Percentiles rank a stretch among this genome's conserved stretches.
Conservation (phyloP, 805 yeast species). For the Lipomyces chichibuensis region DNA sequence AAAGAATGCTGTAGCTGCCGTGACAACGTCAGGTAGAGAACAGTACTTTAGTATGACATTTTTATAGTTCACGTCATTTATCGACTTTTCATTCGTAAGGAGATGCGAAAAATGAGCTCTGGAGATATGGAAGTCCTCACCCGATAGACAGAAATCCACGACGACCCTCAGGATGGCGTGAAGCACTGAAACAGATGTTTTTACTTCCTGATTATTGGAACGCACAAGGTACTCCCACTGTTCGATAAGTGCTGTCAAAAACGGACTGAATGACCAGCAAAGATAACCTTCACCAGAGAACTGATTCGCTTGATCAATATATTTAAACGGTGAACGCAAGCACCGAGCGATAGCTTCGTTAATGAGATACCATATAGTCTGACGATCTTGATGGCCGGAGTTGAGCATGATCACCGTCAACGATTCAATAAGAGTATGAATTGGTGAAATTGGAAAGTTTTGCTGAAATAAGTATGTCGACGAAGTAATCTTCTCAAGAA, state of each 20-base stretch:
- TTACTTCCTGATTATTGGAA: slow-evolving; percentile 35
- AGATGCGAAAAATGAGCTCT: not conserved
- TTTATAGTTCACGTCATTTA: not conserved
- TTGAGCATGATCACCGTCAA: slow-evolving; percentile 42
- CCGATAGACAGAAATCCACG: slow-evolving; percentile 50
- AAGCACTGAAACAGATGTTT: slow-evolving; percentile 56
- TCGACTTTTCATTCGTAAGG: not conserved
- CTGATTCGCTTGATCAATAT: slow-evolving; percentile 57
- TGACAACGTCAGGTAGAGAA: not conserved
- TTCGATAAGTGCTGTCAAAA: slow-evolving; percentile 62
- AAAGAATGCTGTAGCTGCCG: not conserved
- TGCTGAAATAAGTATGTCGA: slow-evolving; percentile 60
- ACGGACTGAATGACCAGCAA: slow-evolving; percentile 54
- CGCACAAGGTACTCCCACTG: slow-evolving; percentile 63
- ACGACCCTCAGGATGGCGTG: slow-evolving; percentile 41
- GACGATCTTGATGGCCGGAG: slow-evolving; percentile 29
- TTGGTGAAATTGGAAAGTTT: slow-evolving; percentile 57
- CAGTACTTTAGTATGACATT: not conserved
- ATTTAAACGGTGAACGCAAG: slow-evolving; percentile 78
- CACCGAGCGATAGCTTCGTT: slow-evolving; percentile 78
- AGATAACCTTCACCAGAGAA: not conserved
- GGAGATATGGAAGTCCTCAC: slow-evolving; percentile 55
- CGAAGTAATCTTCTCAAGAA: slow-evolving; percentile 54
- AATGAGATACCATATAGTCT: slow-evolving; percentile 60
- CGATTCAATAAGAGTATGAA: slow-evolving; percentile 58